Base-by-base conservation (phyloP, 495 filamentous ascomycete genomes). In the Geopyxis carbonaria region DNA sequence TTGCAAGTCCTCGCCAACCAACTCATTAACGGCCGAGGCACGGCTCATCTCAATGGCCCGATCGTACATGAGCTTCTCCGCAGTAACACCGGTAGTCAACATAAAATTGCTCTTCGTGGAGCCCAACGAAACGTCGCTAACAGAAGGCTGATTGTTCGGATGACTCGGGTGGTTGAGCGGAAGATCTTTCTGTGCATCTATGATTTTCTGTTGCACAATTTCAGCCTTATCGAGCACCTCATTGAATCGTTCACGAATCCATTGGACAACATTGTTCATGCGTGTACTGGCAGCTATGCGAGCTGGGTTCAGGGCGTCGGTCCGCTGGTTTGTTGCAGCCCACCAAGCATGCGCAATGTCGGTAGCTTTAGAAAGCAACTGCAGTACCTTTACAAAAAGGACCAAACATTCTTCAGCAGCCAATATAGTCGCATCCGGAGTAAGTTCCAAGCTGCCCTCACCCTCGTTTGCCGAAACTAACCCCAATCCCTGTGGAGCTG, bases 11-110 rank as follows among this genome's bases (percentile, higher is more conserved):
- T 91, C 80, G 34, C 81, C 78, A 6, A 87, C 81, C 37, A 95
- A 76, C 60, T 97, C 89, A 48, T 86, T 93, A 53, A 95, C 87
- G 2, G 89, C 89, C 4, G 89, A 85, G 2, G 80, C 70, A 25
- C 84, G 75, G 48, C 83, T 93, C 89, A 97, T 93, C 57, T 97
- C 89, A 16, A 93, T 59, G 2, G 89, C 89, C 10, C 89, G 81
- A 46, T 97, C 91, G 48, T 93, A 97, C 91, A 97, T 97, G 33
- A 97, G 60, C 59, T 82, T 92, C 61, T 94, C 89, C 0, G 89
- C 89, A 15, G 85, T 93, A 28, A 94, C 73, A 4, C 87, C 87
- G 4, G 72, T 64, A 31, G 68, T 75, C 10, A 75, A 68, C n/a
- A 71, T 61, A 20, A 40, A 40, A 21, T 30, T 30, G 5, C 22